phyloP scores from a whole-genome alignment of 2,329 filamentous ascomycete species.

The Claviceps sp. region DNA sequence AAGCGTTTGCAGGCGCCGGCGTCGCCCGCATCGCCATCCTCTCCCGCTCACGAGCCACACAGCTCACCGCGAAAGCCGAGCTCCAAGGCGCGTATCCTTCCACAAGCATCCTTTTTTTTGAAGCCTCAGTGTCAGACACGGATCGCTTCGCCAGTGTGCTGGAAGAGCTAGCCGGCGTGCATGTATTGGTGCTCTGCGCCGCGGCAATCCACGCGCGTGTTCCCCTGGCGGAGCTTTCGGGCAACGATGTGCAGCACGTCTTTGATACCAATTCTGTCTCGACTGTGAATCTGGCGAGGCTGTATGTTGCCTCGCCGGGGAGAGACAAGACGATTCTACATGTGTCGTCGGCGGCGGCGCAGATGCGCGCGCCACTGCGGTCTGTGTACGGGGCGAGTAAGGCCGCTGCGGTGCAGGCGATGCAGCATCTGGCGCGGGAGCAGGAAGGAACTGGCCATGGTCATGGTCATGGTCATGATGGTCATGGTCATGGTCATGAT shows the following conservation, averaged over 20 bases:
- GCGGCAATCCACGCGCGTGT: not conserved
- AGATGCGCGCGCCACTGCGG: not conserved
- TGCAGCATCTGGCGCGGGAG: constrained; percentile 1
- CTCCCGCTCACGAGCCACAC: not conserved
- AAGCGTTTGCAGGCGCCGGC: not conserved
- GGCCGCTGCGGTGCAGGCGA: not conserved
- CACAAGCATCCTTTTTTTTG: not conserved
- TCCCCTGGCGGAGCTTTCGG: not conserved
- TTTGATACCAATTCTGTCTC: not conserved
- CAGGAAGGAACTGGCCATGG: not conserved
- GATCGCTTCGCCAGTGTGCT: not conserved
- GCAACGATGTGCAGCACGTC: not conserved
- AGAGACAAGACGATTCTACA: not conserved
- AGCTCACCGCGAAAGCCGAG: not conserved
- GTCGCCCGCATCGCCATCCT: not conserved
- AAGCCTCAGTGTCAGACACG: not conserved
- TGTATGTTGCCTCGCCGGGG: not conserved
- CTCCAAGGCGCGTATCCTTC: not conserved
- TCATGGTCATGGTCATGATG: too few relatives aligned
- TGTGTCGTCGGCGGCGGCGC: not conserved
- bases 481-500: too few relatives aligned
- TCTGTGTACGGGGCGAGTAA: constrained; percentile 1
- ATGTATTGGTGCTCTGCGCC: not conserved
- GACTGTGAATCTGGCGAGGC: not conserved
- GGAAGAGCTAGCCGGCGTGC: not conserved